phyloP scores from a whole-genome alignment of 179 eudicot species.

The Spinacia oleracea region DNA sequence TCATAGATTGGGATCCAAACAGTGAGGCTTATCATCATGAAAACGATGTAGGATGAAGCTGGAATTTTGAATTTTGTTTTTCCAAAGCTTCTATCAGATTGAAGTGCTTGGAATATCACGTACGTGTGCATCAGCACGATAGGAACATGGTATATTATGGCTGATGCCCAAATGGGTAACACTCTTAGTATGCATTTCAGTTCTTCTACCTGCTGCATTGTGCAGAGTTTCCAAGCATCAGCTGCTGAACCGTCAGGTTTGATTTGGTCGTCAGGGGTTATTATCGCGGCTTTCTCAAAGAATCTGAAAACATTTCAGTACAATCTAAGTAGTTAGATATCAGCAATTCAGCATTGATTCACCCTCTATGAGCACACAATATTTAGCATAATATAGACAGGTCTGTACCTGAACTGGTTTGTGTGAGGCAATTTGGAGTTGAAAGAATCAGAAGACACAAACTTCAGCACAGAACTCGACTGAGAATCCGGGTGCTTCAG shows the following conservation, averaged over 20 bases:
- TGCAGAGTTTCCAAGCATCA: constrained; percentile 37
- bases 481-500: constrained; percentile 43
- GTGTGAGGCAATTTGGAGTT: constrained; percentile 66
- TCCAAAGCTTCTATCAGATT: constrained; percentile 33
- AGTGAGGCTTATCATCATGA: constrained; percentile 61
- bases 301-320: constrained; percentile 36
- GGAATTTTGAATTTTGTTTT: constrained; percentile 45
- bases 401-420: constrained; percentile 69
- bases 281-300: constrained; percentile 67
- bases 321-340: neutral
- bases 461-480: constrained; percentile 36
- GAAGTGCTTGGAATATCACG: constrained; percentile 39
- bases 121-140: constrained; percentile 39
- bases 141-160: constrained; percentile 36
- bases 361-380: neutral
- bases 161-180: constrained; percentile 40
- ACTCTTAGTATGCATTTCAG: constrained; percentile 38
- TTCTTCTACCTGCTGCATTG: constrained; percentile 41
- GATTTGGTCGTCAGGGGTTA: constrained; percentile 28
- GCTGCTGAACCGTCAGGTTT: constrained; percentile 35
- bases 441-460: constrained; percentile 50
- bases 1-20: constrained; percentile 75
- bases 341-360: constrained; percentile 9
- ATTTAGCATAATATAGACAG: neutral
- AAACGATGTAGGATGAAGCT: constrained; percentile 60